Conservation (phyloP, 768 basidiomycete genomes). For the Lyophyllum atratum region DNA sequence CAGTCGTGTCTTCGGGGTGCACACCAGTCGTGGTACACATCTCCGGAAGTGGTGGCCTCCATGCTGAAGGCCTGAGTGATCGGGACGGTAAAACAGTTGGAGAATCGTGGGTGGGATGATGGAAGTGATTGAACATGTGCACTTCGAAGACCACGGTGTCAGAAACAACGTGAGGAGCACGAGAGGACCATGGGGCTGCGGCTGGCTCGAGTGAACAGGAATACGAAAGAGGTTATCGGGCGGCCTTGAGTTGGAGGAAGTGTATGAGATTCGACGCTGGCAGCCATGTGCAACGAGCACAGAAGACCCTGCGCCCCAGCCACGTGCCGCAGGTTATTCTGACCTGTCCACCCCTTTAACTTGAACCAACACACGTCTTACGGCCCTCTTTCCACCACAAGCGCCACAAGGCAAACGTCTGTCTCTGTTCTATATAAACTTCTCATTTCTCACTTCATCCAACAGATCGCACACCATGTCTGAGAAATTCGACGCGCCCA, state of each 20-base stretch:
- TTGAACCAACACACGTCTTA: conserved; percentile 18
- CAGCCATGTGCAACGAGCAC: conserved; percentile 15
- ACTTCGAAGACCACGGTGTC: conserved; percentile 6
- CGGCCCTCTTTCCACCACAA: conserved; percentile 12
- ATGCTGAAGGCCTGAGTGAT: not conserved
- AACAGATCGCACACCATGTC: conserved; percentile 37
- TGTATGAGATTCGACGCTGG: conserved; percentile 11
- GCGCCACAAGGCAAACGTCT: conserved; percentile 11
- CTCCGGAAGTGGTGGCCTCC: not conserved
- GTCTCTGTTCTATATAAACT: conserved; percentile 7
- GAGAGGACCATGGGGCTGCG: conserved; percentile 8
- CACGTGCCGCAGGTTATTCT: conserved; percentile 20
- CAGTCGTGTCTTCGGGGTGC: not conserved
- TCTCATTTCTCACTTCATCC: conserved; percentile 9
- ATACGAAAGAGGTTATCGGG: conserved; percentile 17
- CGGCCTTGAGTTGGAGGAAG: conserved; percentile 1
- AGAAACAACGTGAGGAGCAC: conserved; percentile 14
- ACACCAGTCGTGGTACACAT: not conserved
- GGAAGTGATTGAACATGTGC: conserved; percentile 16
- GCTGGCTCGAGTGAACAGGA: conserved; percentile 16
- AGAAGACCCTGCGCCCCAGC: conserved; percentile 17
- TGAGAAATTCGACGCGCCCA: conserved; percentile 61
- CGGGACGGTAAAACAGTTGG: conserved; percentile 1
- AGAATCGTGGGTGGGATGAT: conserved; percentile 6
- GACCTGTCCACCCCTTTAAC: conserved; percentile 3